Evolutionary conservation across 192 early-diverging fungal species (phyloP), one percentile per base, ranked within the genome.

Genomic region (Coemansia reversa): DNA sequence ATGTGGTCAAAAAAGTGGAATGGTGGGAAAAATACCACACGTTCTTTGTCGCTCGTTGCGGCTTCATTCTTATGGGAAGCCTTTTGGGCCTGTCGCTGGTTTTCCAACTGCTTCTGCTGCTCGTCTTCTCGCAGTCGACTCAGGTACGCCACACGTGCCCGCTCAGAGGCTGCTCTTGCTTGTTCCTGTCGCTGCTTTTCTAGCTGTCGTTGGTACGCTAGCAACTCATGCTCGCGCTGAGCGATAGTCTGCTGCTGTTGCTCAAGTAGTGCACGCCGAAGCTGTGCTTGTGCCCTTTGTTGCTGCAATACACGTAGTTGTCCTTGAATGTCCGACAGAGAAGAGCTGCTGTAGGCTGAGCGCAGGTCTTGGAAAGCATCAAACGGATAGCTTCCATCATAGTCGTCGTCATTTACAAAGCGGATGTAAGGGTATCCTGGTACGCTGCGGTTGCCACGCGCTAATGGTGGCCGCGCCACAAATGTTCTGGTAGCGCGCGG

Each of bases 341-440:
- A 60, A 2, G 72, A 74, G 0, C 53, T 20, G 8, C 25, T 32
- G 62, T 74, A 80, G n/a, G 77, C 77, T 7, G 65, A 62, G 19
- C 77, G 77, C 6, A 80, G 65, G 12, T 73, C 77, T 29, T 80
- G 71, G 60, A 80, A 67, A 0, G 77, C 77, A 45, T 80, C 77
- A 33, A 80, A 80, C 5, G 77, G 72, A 27, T 71, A 80, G 62
- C 68, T 70, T 62, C 70, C 77, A 55, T 74, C 72, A 20, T 74
- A 67, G 30, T 80, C 77, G 58, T 70, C 65, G 45, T 80, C 77
- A 22, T 61, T 45, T 29, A 60, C 48, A 33, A 74, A 73, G 8
- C 66, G 64, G 55, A 80, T 80, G 47, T 74, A 80, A 5, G 77
- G 77, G 35, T 68, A 70, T 18, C 72, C 72, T 0, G 77, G 77